Percentiles rank a stretch among this genome's conserved stretches.
Evolutionary conservation across 2,329 filamentous ascomycete genomes (phyloP).

Genomic region (Aspergillus melleus): DNA sequence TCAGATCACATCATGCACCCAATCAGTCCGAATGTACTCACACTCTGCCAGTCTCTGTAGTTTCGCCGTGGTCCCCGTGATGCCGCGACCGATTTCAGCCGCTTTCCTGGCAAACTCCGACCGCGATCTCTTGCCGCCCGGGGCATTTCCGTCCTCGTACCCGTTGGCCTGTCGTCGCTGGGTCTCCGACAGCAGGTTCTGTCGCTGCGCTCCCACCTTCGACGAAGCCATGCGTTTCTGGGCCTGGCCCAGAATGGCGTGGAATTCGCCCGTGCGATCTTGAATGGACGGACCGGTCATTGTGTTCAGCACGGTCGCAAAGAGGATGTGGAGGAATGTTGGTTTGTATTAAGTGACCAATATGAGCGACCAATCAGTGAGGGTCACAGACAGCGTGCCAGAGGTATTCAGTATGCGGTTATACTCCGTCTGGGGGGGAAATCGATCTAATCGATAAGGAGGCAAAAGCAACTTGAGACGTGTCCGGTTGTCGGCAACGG

Average conservation of each 20-base stretch:
- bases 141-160: conserved; percentile 53
- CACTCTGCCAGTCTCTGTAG: conserved; percentile 86
- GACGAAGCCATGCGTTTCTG: conserved; percentile 75
- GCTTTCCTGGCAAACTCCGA: conserved; percentile 93
- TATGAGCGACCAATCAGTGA: not conserved
- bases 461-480: conserved; percentile 21
- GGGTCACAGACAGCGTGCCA: not conserved
- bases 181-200: conserved; percentile 73
- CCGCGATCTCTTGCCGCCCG: conserved; percentile 53
- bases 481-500: conserved; percentile 21
- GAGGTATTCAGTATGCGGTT: not conserved
- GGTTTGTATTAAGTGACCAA: not conserved
- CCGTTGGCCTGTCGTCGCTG: conserved; percentile 63
- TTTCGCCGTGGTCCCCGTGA: conserved; percentile 90
- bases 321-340: not conserved
- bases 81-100: conserved; percentile 87
- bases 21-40: conserved; percentile 44
- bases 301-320: conserved; percentile 19
- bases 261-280: conserved; percentile 95
- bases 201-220: conserved; percentile 76
- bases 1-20: not conserved
- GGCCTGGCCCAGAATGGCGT: conserved; percentile 81
- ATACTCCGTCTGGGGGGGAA: not conserved
- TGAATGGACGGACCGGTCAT: conserved; percentile 74
- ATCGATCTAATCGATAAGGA: conserved; percentile 37